phyloP scores from a whole-genome alignment of 345 rosid species.

The Hypericum androsaemum region DNA sequence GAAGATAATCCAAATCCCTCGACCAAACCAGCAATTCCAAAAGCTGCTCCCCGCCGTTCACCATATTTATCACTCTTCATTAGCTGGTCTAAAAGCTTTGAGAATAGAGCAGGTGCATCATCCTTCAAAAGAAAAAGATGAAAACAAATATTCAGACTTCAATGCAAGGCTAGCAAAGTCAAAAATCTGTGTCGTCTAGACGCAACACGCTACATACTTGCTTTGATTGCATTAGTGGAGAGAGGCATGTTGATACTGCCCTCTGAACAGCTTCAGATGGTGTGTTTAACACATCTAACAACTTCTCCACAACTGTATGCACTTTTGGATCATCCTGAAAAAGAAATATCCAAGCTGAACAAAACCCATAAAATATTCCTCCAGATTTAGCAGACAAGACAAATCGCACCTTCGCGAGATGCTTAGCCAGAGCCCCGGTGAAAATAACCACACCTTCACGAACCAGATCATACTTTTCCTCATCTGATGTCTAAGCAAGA shows the following conservation, averaged over 20 bases:
- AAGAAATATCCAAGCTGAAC: constrained; percentile 2
- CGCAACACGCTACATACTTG: constrained; percentile 37
- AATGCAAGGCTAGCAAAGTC: neutral
- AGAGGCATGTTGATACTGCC: constrained; percentile 79
- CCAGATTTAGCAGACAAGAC: constrained; percentile 1
- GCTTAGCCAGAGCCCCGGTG: constrained; percentile 92
- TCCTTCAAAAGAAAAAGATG: constrained; percentile 35
- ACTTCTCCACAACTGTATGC: constrained; percentile 79
- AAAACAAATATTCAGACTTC: neutral
- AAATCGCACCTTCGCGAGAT: constrained; percentile 61
- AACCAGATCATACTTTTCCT: constrained; percentile 84
- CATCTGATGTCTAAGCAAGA: constrained; percentile 67
- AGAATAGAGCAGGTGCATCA: constrained; percentile 63
- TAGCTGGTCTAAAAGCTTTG: constrained; percentile 67
- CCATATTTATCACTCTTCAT: constrained; percentile 94
- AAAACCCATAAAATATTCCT: neutral
- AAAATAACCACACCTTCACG: constrained; percentile 98
- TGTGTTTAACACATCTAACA: constrained; percentile 90
- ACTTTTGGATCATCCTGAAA: constrained; percentile 95
- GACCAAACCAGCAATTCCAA: constrained; percentile 91
- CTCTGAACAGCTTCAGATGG: constrained; percentile 99
- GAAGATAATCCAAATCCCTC: constrained; percentile 87
- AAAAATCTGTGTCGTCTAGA: neutral
- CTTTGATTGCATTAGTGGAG: constrained; percentile 80
- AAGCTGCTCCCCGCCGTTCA: constrained; percentile 97